Base-by-base conservation (phyloP, 140 eudicot species). In the Bidens hawaiensis region DNA sequence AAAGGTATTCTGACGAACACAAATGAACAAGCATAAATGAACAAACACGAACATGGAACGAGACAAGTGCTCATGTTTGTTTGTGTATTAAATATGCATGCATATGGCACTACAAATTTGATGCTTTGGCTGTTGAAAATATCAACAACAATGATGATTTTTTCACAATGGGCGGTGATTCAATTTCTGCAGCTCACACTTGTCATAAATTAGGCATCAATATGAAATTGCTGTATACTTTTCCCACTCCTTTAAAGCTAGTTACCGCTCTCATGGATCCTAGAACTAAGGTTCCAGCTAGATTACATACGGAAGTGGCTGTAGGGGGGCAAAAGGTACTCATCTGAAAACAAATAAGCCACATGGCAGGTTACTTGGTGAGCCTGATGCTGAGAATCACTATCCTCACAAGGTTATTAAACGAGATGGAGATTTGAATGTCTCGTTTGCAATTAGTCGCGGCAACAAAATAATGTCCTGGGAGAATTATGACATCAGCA, bases 91-190 rank as follows among this genome's bases (percentile, higher is more conserved):
- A n/a, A n/a, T n/a, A n/a, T n/a, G n/a, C n/a, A n/a, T n/a, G n/a
- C n/a, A n/a, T n/a, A n/a, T n/a, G n/a, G n/a, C n/a, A n/a, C n/a
- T n/a, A n/a, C n/a, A n/a, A n/a, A n/a, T n/a, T n/a, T 69, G 82
- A 76, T 31, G 83, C 82, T 12, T 74, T 91, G 69, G 68, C 50
- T 84, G 82, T 76, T 76, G 84, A 76, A 69, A 67, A 77, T 62
- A 46, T 91, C 52, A 54, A 65, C 26, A 50, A 46, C 31, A 74
- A 80, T 59, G 95, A 82, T 27, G 83, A 91, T 60, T 91, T 91
- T 47, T 91, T 91, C 70, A 74, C 27, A 30, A 58, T 87, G 67
- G 98, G 98, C 25, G 98, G 98, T 69, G 86, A 82, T 75, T 91
- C 98, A 19, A 41, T 91, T 31, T 70, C 84, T 48, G 98, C 98